Conservation (phyloP, 352 stramenopile genomes). For the Phytophthora litchii region DNA sequence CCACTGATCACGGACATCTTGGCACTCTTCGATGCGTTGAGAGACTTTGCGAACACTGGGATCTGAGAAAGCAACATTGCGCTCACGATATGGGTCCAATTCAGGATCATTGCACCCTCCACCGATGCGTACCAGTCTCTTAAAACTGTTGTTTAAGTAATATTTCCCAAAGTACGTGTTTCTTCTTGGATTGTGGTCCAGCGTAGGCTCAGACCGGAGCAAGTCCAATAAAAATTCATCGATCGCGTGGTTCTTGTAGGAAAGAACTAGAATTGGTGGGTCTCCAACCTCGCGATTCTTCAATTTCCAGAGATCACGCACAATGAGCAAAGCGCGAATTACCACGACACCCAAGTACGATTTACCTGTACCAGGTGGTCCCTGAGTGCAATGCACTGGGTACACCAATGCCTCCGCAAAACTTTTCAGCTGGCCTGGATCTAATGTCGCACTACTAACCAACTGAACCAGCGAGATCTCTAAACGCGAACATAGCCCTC, state of each 20-base stretch:
- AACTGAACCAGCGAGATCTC: constrained; percentile 44
- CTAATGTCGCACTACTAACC: constrained; percentile 60
- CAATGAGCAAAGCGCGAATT: constrained; percentile 76
- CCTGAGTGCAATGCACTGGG: constrained; percentile 88
- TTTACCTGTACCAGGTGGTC: constrained; percentile 88
- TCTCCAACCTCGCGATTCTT: constrained; percentile 67
- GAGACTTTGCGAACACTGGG: constrained; percentile 32
- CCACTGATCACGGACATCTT: constrained; percentile 41
- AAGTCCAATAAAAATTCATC: constrained; percentile 88
- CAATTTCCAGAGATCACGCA: constrained; percentile 75
- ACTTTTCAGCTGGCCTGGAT: constrained; percentile 72
- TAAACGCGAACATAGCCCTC: constrained; percentile 39
- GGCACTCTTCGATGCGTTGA: constrained; percentile 36
- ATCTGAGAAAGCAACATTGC: constrained; percentile 38
- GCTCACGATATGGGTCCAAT: constrained; percentile 50
- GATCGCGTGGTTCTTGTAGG: constrained; percentile 91
- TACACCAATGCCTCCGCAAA: constrained; percentile 78
- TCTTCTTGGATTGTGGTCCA: constrained; percentile 26
- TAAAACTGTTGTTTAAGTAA: constrained; percentile 37
- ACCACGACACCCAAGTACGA: constrained; percentile 90
- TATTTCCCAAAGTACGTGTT: constrained; percentile 26
- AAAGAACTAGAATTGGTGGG: constrained; percentile 82
- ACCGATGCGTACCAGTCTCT: constrained; percentile 66
- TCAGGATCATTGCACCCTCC: constrained; percentile 68
- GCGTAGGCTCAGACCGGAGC: constrained; percentile 51